Conservation (phyloP, 2,329 filamentous ascomycete species). For the Beauveria brongniartii region DNA sequence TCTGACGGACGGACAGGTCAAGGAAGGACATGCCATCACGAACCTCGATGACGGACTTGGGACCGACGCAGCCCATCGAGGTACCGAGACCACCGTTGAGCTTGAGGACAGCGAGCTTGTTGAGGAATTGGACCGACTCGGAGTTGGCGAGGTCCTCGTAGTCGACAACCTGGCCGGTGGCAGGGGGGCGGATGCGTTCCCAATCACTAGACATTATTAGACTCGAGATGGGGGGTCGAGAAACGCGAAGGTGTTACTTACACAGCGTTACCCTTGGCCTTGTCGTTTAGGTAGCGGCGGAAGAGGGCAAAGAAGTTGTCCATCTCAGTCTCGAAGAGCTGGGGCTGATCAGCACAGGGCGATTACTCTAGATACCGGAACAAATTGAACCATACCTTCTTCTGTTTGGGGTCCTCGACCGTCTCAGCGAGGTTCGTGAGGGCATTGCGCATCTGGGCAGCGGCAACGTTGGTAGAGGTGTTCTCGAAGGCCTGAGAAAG, state of each 20-base stretch:
- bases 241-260: conserved; percentile 32
- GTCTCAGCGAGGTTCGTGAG: conserved; percentile 88
- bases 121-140: conserved; percentile 88
- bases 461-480: conserved; percentile 95
- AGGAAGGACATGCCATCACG: conserved; percentile 99
- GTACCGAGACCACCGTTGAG: conserved; percentile 98
- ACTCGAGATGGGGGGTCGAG: background rate
- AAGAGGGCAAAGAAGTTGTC: conserved; percentile 99
- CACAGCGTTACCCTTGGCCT: conserved; percentile 93
- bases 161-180: conserved; percentile 87
- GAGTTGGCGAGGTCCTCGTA: conserved; percentile 86
- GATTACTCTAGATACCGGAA: background rate
- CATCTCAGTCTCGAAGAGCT: conserved; percentile 98
- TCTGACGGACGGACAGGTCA: conserved; percentile 95
- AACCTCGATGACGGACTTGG: conserved; percentile 99
- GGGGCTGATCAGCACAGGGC: conserved; percentile 7
- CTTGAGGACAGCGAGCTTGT: conserved; percentile 97
- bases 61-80: conserved; percentile 98
- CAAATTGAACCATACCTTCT: conserved; percentile 56
- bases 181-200: conserved; percentile 92
- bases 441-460: conserved; percentile 97
- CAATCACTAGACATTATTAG: conserved; percentile 59
- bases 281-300: conserved; percentile 96
- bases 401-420: conserved; percentile 70
- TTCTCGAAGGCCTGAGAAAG: conserved; percentile 84